Evolutionary conservation across 176 grass and related monocot genomes (phyloP).

Genomic region (Cenchrus americanus): DNA sequence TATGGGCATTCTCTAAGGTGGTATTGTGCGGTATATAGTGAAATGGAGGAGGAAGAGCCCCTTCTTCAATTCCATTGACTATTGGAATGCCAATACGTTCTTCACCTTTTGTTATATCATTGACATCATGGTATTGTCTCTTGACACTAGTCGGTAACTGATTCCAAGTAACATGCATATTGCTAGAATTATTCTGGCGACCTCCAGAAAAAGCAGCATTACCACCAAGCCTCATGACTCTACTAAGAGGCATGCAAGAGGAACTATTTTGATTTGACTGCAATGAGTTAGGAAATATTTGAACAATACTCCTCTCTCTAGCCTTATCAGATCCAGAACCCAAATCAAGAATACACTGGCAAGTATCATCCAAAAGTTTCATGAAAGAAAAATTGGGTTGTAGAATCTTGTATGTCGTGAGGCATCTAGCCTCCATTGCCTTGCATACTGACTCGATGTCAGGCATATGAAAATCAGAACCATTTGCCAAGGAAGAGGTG

Average conservation of each 20-base stretch:
- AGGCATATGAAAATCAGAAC: conserved; percentile 60
- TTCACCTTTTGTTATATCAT: conserved; percentile 86
- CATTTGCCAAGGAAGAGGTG: conserved; percentile 42
- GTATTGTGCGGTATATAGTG: conserved; percentile 74
- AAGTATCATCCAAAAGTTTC: conserved; percentile 72
- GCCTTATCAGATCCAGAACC: conserved; percentile 48
- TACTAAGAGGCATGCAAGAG: conserved; percentile 23
- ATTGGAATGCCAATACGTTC: conserved; percentile 72
- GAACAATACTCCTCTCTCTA: conserved; percentile 39
- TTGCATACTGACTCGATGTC: conserved; percentile 62
- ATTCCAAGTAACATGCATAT: conserved; percentile 41
- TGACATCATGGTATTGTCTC: conserved; percentile 56
- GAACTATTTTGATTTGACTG: conserved; percentile 32
- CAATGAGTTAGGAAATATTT: conserved; percentile 43
- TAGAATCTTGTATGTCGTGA: conserved; percentile 62
- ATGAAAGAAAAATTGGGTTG: conserved; percentile 71
- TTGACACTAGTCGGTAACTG: conserved; percentile 17
- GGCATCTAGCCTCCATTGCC: conserved; percentile 67
- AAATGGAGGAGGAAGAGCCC: conserved; percentile 66
- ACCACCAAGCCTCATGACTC: conserved; percentile 27
- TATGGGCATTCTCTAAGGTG: conserved; percentile 65
- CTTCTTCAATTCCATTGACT: conserved; percentile 40
- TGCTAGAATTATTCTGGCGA: conserved; percentile 36
- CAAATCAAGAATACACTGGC: conserved; percentile 64
- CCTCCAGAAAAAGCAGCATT: conserved; percentile 12